Conservation (phyloP, 352 stramenopile species). For the Globisporangium polare region DNA sequence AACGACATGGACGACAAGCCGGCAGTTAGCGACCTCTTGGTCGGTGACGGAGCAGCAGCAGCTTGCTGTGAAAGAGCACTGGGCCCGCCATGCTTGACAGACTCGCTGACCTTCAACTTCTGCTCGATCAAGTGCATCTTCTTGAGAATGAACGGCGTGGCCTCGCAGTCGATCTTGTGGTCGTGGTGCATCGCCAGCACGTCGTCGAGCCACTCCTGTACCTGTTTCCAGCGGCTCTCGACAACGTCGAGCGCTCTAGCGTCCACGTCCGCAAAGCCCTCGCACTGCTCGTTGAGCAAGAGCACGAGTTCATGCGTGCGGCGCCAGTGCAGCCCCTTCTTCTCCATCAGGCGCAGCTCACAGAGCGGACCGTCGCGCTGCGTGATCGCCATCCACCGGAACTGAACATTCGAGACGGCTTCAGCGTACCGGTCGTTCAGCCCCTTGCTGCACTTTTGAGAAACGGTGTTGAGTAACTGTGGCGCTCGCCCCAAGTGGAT, state of each 20-base stretch:
- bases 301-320: slow-evolving; percentile 66
- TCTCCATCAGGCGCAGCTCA: slow-evolving; percentile 64
- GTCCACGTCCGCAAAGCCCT: slow-evolving; percentile 61
- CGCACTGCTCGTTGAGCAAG: slow-evolving; percentile 66
- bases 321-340: slow-evolving; percentile 64
- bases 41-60: slow-evolving; percentile 1
- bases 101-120: not conserved
- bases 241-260: slow-evolving; percentile 44
- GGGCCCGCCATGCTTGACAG: not conserved
- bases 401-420: slow-evolving; percentile 60
- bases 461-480: slow-evolving; percentile 45
- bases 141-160: slow-evolving; percentile 62
- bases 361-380: slow-evolving; percentile 50
- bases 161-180: slow-evolving; percentile 64
- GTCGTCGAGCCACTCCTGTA: slow-evolving; percentile 63
- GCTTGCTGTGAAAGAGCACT: not conserved
- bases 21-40: slow-evolving; percentile 2
- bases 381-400: slow-evolving; percentile 73
- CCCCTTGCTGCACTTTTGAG: slow-evolving; percentile 49
- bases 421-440: slow-evolving; percentile 50
- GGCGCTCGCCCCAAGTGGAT: slow-evolving; percentile 55
- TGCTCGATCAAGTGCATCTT: slow-evolving; percentile 54
- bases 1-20: not conserved
- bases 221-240: slow-evolving; percentile 50
- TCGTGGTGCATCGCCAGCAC: slow-evolving; percentile 54